Percentiles rank a stretch among this genome's conserved stretches.
Conservation (phyloP, 2,329 filamentous ascomycete genomes). For the Talaromyces islandicus region DNA sequence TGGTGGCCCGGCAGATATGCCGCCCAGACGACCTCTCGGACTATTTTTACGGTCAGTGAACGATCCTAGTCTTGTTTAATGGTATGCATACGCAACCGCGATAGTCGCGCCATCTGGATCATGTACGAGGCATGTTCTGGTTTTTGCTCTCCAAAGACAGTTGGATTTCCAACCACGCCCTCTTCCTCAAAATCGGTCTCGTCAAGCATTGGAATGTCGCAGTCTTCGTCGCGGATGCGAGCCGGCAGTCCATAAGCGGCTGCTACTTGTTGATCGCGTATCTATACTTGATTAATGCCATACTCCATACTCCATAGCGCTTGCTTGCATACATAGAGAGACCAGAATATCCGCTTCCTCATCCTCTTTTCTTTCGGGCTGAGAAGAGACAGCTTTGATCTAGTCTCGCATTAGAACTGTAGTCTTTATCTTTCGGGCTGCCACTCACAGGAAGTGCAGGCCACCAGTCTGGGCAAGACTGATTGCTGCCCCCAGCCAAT, state of each 20-base stretch:
- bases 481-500: conserved; percentile 48
- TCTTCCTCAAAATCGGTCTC: conserved; percentile 32
- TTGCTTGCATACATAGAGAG: conserved; percentile 37
- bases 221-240: conserved; percentile 46
- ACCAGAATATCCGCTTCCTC: conserved; percentile 50
- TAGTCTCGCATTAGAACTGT: conserved; percentile 6
- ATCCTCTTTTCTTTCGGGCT: conserved; percentile 30
- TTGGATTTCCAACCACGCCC: conserved; percentile 18
- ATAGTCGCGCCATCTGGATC: conserved; percentile 35
- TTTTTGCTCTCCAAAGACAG: conserved; percentile 24
- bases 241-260: conserved; percentile 42
- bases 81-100: conserved; percentile 25
- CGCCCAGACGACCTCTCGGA: conserved; percentile 34
- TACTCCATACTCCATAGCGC: not conserved
- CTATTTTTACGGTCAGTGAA: conserved; percentile 7
- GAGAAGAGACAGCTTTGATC: conserved; percentile 25
- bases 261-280: conserved; percentile 45
- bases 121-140: conserved; percentile 29
- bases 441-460: conserved; percentile 29
- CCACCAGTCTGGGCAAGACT: conserved; percentile 45
- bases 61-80: not conserved
- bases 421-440: not conserved
- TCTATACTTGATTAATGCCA: conserved; percentile 16
- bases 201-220: conserved; percentile 38
- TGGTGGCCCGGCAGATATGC: conserved; percentile 26